phyloP scores from a whole-genome alignment of 2,329 filamentous ascomycete species.

The Pseudocercospora vitis region DNA sequence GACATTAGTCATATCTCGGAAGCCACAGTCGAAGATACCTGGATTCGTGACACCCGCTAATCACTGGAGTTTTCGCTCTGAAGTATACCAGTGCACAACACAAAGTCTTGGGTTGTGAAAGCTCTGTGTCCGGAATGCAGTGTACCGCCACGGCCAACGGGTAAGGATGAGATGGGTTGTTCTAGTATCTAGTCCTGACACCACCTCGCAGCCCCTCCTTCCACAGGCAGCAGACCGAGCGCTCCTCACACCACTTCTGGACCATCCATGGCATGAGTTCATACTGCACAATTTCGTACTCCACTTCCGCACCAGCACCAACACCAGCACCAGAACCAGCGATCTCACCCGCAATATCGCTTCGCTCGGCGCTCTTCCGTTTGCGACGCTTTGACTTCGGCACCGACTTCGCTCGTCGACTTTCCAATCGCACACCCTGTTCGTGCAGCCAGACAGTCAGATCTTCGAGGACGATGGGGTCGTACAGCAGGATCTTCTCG shows the following conservation, averaged over 20 bases:
- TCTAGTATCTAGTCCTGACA: constrained; percentile 35
- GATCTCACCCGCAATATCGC: constrained; percentile 49
- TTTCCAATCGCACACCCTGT: constrained; percentile 30
- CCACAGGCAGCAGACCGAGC: constrained; percentile 82
- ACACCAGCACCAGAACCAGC: too few species aligned
- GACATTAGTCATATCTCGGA: too few species aligned
- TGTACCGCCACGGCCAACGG: too few species aligned
- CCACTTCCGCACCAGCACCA: constrained; percentile 44
- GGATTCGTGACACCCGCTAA: too few species aligned
- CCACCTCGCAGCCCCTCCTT: constrained; percentile 51
- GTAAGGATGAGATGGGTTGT: too few species aligned
- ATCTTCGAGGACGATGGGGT: constrained; percentile 86
- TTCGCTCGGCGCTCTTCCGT: constrained; percentile 49
- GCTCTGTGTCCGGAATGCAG: too few species aligned
- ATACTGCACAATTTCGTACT: constrained; percentile 30
- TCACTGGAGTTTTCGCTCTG: too few species aligned
- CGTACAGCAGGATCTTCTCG: constrained; percentile 91
- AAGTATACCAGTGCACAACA: too few species aligned
- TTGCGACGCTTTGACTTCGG: constrained; percentile 19
- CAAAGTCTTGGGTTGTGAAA: too few species aligned
- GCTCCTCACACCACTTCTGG: constrained; percentile 86
- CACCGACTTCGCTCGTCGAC: constrained; percentile 16
- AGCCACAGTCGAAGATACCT: too few species aligned
- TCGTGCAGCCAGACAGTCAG: constrained; percentile 76
- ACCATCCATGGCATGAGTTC: constrained; percentile 58